Base-by-base conservation (phyloP, 441 rosid species). In the Brassica hybrid region DNA sequence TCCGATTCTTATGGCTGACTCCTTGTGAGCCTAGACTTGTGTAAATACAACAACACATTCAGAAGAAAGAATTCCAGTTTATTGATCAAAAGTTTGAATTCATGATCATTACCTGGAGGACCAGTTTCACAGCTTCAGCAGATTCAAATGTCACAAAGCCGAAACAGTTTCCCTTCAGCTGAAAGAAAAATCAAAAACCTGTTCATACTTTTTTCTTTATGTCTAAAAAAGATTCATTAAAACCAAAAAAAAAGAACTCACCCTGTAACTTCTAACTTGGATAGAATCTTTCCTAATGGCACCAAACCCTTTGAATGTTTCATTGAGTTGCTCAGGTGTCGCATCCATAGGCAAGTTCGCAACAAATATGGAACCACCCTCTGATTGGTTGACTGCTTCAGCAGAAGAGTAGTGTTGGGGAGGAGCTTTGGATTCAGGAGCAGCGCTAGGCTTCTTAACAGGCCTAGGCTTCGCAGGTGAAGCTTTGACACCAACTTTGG, bases 61-160 rank as follows among this genome's bases (percentile, higher is more conserved):
- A 68, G 38, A 73, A 2, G 48, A 69, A 56, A 25, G 2, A 1
- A 48, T 4, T 27, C 61, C 19, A 54, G 38, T 17, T 41, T 18
- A 13, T 18, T 12, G 11, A 21, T 23, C 30, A 67, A 32, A 34
- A 1, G 4, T 36, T 68, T 14, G 1, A 3, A 75, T 63, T 71
- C 43, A 32, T 32, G 14, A 57, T 36, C 57, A 34, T 82, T 27
- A 89, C 94, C 94, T 75, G 41, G 78, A 86, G 75, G 30, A 87
- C 94, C 62, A 74, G 70, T 63, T 72, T 79, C 84, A 88, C 78
- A 6, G 91, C 83, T 75, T 83, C 79, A 76, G 78, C 76, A 67
- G 86, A 75, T 61, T 84, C 90, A 38, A 76, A 89, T 52, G 89
- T 88, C 62, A 89, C 89, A 64, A 89, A 89, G 7, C 89, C 94